phyloP scores from a whole-genome alignment of 495 filamentous ascomycete species.

The Penicillium crystallinum region DNA sequence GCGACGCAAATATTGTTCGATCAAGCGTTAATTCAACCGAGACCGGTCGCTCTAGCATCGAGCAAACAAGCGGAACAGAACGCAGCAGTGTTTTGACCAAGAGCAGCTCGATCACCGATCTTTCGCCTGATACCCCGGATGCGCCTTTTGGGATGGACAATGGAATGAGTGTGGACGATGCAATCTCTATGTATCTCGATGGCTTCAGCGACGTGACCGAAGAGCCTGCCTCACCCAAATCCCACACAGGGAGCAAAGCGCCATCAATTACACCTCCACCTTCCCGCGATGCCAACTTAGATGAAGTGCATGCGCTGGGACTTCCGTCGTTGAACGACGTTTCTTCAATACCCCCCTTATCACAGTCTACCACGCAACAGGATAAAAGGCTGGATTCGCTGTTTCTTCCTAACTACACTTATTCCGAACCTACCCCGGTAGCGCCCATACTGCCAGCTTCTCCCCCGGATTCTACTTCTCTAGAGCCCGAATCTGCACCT shows the following conservation, averaged over 20 bases:
- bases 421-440: conserved; percentile 1
- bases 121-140: conserved; percentile 54
- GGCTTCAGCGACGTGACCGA: conserved; percentile 63
- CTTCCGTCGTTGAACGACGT: conserved; percentile 21
- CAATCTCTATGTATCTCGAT: conserved; percentile 87
- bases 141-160: conserved; percentile 56
- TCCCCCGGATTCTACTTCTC: background rate
- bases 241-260: conserved; percentile 26
- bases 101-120: conserved; percentile 65
- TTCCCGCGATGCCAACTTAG: conserved; percentile 24
- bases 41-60: conserved; percentile 64
- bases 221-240: conserved; percentile 34
- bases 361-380: background rate
- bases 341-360: conserved; percentile 24
- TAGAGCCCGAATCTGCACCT: background rate
- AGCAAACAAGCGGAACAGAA: conserved; percentile 67
- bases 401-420: conserved; percentile 1
- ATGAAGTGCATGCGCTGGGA: conserved; percentile 20
- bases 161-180: conserved; percentile 83
- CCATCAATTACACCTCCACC: conserved; percentile 29
- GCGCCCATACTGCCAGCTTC: conserved; percentile 8
- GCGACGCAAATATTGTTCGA: conserved; percentile 53
- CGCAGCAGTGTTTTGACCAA: conserved; percentile 78
- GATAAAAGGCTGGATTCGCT: background rate
- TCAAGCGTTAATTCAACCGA: conserved; percentile 67